Percentiles rank a stretch among this genome's conserved stretches.
These are phyloP conservation scores for Pythium guiyangense DNA, from an alignment of 352 stramenopile genomes.

Conservation along the genomic window DNA sequence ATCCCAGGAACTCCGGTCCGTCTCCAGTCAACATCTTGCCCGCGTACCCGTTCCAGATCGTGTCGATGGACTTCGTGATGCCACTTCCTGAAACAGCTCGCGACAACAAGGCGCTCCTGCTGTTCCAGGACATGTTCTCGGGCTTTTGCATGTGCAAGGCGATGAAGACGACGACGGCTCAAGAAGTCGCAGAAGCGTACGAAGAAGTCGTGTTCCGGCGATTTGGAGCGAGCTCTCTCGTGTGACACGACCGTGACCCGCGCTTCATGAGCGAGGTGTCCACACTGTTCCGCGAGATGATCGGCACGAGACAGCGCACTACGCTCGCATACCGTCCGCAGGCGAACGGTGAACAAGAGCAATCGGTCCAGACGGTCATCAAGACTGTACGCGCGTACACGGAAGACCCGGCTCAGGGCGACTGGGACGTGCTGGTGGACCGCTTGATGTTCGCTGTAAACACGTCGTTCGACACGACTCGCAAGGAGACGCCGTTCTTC, in stretches of 20 bases:
- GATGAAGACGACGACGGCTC: slow-evolving; percentile 7
- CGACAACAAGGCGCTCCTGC: slow-evolving; percentile 8
- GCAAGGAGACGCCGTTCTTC: slow-evolving; percentile 15
- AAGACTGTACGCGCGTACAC: slow-evolving; percentile 15
- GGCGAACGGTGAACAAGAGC: slow-evolving; percentile 30
- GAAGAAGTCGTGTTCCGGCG: slow-evolving; percentile 17
- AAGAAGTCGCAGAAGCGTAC: slow-evolving; percentile 21
- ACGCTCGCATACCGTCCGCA: slow-evolving; percentile 27
- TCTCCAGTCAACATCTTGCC: not conserved
- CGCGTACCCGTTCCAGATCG: slow-evolving; percentile 1
- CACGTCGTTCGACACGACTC: slow-evolving; percentile 10
- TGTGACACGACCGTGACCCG: slow-evolving; percentile 23
- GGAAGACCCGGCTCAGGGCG: slow-evolving; percentile 16
- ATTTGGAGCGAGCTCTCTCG: slow-evolving; percentile 18
- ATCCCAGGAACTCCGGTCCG: not conserved
- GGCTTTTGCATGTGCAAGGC: slow-evolving; percentile 21
- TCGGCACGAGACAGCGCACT: slow-evolving; percentile 14
- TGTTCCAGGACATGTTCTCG: slow-evolving; percentile 21
- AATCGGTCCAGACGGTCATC: slow-evolving; percentile 25
- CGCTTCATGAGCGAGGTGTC: slow-evolving; percentile 30
- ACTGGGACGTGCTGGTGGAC: slow-evolving; percentile 26
- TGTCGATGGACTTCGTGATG: slow-evolving; percentile 13
- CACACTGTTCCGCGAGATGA: slow-evolving; percentile 17
- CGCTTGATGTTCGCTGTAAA: slow-evolving; percentile 22
- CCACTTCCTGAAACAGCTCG: not conserved